phyloP scores from a whole-genome alignment of 169 alveolate species.

The Prorocentrum cordatum region DNA sequence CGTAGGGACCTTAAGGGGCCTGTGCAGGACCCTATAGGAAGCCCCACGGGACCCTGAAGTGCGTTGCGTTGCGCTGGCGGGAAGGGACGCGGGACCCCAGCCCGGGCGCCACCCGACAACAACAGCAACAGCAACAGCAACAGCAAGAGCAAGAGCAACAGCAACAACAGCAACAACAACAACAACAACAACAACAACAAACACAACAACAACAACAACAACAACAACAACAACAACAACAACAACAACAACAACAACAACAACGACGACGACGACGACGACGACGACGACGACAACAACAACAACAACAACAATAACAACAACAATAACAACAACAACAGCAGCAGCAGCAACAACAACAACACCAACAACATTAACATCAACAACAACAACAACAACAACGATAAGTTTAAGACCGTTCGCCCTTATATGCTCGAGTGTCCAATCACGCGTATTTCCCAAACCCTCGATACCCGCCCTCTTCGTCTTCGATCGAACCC shows the following conservation, averaged over 20 bases:
- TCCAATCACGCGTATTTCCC: too few relatives aligned
- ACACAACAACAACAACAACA: not conserved
- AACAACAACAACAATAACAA: not conserved
- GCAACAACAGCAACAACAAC: not conserved
- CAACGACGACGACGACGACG: not conserved
- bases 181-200: not conserved
- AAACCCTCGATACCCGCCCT: too few relatives aligned
- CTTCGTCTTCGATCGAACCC: too few relatives aligned
- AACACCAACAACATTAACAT: not conserved
- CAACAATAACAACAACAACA: not conserved
- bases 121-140: not conserved
- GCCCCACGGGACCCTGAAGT: too few relatives aligned
- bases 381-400: not conserved
- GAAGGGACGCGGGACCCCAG: too few relatives aligned
- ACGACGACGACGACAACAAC: not conserved
- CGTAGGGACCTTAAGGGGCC: too few relatives aligned
- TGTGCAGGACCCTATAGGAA: too few relatives aligned
- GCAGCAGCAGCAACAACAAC: not conserved
- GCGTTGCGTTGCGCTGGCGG: too few relatives aligned
- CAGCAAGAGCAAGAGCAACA: not conserved
- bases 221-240: not conserved
- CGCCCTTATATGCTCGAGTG: too few relatives aligned
- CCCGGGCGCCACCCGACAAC: too few relatives aligned
- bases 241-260: not conserved
- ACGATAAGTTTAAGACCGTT: too few relatives aligned